Conservation (phyloP, 2,329 filamentous ascomycete genomes). For the Talaromyces rugulosus region DNA sequence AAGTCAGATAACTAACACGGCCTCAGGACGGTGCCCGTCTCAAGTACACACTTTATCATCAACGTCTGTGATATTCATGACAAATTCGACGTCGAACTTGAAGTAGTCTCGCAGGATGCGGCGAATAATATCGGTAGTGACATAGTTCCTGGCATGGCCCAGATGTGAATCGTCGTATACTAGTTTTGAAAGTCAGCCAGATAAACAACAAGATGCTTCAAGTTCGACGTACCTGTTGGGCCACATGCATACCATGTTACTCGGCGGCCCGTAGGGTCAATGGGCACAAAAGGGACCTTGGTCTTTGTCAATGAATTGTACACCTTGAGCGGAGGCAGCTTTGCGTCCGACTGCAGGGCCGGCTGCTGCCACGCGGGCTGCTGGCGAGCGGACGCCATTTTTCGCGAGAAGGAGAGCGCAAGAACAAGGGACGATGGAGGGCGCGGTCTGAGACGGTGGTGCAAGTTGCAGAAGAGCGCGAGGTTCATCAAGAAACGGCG, state of each 20-base stretch:
- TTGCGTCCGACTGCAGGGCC: conserved; percentile 24
- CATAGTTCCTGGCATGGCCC: conserved; percentile 84
- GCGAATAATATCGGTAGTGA: conserved; percentile 82
- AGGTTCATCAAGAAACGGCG: not conserved
- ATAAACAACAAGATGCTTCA: not conserved
- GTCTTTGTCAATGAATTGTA: conserved; percentile 75
- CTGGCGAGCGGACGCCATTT: conserved; percentile 30
- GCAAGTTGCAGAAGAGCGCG: not conserved
- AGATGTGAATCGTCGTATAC: conserved; percentile 73
- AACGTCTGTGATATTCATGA: conserved; percentile 90
- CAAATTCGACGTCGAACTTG: conserved; percentile 74
- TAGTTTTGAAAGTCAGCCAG: not conserved
- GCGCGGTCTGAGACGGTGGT: conserved; percentile 3
- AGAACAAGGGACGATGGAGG: conserved; percentile 1
- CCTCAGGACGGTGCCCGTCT: not conserved
- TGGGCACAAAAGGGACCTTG: conserved; percentile 70
- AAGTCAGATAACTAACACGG: not conserved
- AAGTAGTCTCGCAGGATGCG: conserved; percentile 81
- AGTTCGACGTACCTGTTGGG: conserved; percentile 64
- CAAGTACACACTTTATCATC: conserved; percentile 61
- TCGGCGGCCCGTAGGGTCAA: conserved; percentile 62
- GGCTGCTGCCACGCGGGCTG: conserved; percentile 42
- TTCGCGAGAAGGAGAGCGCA: conserved; percentile 8
- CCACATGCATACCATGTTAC: conserved; percentile 88
- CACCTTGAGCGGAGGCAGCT: conserved; percentile 61